phyloP scores from a whole-genome alignment of 2,329 filamentous ascomycete genomes.

The Monosporascus sp. region DNA sequence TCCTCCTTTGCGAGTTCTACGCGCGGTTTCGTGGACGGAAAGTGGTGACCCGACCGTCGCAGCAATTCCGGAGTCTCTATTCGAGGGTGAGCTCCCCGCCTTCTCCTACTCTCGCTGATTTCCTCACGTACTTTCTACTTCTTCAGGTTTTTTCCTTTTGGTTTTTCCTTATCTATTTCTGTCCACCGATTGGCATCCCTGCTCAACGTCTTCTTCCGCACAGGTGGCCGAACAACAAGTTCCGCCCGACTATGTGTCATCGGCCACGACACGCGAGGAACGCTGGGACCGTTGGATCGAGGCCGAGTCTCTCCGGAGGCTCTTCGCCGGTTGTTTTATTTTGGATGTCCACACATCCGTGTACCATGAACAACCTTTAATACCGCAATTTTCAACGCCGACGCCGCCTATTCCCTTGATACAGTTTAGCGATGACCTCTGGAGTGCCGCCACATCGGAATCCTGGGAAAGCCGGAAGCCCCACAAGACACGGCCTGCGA shows the following conservation, averaged over 20 bases:
- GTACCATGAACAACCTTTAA: constrained; percentile 46
- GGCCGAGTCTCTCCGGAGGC: constrained; percentile 45
- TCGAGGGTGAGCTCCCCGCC: constrained; percentile 45
- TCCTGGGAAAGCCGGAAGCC: constrained; percentile 38
- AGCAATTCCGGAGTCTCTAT: constrained; percentile 45
- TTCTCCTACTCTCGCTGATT: constrained; percentile 27
- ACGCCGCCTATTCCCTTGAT: constrained; percentile 42
- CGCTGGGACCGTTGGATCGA: constrained; percentile 50
- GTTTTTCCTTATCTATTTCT: constrained; percentile 11
- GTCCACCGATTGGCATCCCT: constrained; percentile 26
- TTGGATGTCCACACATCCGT: constrained; percentile 51
- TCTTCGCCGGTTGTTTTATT: constrained; percentile 52
- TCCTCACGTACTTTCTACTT: constrained; percentile 24
- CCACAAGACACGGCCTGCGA: constrained; percentile 22
- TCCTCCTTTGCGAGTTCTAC: constrained; percentile 51
- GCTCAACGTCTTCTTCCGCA: constrained; percentile 30
- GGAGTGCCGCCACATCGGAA: constrained; percentile 41
- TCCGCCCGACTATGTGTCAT: constrained; percentile 14
- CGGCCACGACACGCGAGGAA: constrained; percentile 23
- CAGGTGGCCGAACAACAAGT: constrained; percentile 35
- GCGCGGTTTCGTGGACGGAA: constrained; percentile 49
- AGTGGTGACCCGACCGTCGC: constrained; percentile 41
- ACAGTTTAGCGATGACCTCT: constrained; percentile 39
- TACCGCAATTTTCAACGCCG: constrained; percentile 29
- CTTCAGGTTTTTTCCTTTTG: constrained; percentile 29